Base-by-base conservation (phyloP, 2,329 filamentous ascomycete species). In the Penicillium aurantiogriseum region DNA sequence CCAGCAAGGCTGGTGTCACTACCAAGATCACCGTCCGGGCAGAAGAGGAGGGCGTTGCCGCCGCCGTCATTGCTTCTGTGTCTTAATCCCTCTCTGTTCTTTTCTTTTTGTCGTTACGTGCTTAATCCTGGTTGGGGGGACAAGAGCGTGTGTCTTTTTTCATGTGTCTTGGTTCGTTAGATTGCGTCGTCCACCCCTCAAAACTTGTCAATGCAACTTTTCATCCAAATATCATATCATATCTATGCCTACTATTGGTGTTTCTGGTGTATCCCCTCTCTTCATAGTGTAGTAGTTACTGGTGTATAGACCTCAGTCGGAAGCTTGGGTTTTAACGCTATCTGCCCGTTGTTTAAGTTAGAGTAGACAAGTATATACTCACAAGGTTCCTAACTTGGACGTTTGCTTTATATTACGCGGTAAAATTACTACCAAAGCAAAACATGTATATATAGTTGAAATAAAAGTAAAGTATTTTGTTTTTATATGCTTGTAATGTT, bases 11-110 rank as follows among this genome's bases (percentile, higher is more conserved):
- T 49, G 94, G 94, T 51, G 92, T 97, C 27, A 97, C 94, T 57
- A 95, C 93, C 70, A 97, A 97, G 85, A 91, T 99, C 67, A 90
- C 88, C 51, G 90, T 93, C 60, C 85, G 94, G 72, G 90, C 89
- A 74, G 94, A 99, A 76, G 94, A 99, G 77, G 91, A 94, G 72
- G 91, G 91, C 55, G 87, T 99, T 70, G 92, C 94, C 60, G 83
- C 87, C 59, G 81, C 95, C 75, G 86, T 97, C 59, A 84, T 97
- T 73, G 90, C 86, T 65, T 92, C 91, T 68, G 87, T 97, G 73
- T 88, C 90, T 74, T 95, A 85, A 83, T 62, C 58, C 62, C 64
- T 67, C 57, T 63, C 64, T 66, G 54, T 69, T 56, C 63, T 66
- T 58, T 56, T 46, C 40, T 51, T 60, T 63, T 60, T 51, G 46